Evolutionary conservation across 2,329 filamentous ascomycete genomes (phyloP).

Genomic region (Exophiala sp.): DNA sequence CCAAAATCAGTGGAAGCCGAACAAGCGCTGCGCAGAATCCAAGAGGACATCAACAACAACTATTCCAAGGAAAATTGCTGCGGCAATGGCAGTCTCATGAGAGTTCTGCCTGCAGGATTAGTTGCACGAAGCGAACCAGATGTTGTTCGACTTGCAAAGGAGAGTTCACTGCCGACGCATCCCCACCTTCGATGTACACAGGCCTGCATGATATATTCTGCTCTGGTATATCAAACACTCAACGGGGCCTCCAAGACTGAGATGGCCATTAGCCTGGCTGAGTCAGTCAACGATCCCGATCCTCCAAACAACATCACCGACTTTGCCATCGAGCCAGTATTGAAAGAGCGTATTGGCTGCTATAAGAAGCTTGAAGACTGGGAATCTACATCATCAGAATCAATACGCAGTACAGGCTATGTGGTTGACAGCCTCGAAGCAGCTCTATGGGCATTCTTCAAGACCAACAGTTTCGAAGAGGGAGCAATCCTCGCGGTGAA

Average conservation of each 20-base stretch:
- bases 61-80: conserved; percentile 26
- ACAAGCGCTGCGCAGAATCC: not conserved
- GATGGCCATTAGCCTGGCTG: conserved; percentile 28
- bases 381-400: conserved; percentile 19
- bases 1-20: not conserved
- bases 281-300: conserved; percentile 21
- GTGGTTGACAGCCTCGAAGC: conserved; percentile 43
- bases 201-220: conserved; percentile 40
- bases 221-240: conserved; percentile 34
- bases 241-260: conserved; percentile 28
- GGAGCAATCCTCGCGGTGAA: conserved; percentile 42
- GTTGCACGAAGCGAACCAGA: conserved; percentile 28
- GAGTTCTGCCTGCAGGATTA: conserved; percentile 39
- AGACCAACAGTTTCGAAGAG: conserved; percentile 35
- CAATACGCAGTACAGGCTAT: conserved; percentile 39
- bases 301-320: conserved; percentile 10
- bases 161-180: conserved; percentile 36
- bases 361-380: conserved; percentile 30
- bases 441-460: conserved; percentile 44
- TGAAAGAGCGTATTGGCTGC: conserved; percentile 25
- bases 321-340: conserved; percentile 11
- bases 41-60: conserved; percentile 7
- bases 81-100: conserved; percentile 45
- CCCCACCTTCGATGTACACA: conserved; percentile 38
- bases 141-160: conserved; percentile 24